phyloP scores from a whole-genome alignment of 768 basidiomycete genomes.

The Boletus eberwhitei region DNA sequence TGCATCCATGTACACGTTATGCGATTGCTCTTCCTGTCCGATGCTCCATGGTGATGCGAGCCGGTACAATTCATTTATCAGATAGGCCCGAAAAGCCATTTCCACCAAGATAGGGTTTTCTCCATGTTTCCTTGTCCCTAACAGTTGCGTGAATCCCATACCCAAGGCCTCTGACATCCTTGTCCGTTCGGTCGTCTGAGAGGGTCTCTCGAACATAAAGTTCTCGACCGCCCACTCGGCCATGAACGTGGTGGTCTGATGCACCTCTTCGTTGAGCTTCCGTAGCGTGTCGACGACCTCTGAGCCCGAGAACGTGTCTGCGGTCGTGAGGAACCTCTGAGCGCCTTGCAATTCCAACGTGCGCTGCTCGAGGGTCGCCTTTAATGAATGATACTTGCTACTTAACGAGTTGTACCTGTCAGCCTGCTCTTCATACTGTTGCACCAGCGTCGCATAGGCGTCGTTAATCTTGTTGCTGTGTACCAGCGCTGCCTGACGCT shows the following conservation, averaged over 20 bases:
- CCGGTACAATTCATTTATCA: constrained; percentile 20
- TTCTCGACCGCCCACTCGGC: constrained; percentile 43
- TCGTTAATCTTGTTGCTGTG: constrained; percentile 9
- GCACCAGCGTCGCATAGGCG: constrained; percentile 17
- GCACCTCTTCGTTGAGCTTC: constrained; percentile 32
- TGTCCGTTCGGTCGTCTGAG: constrained; percentile 8
- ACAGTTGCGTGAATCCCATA: constrained; percentile 14
- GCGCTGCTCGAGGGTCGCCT: constrained; percentile 34
- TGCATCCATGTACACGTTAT: constrained; percentile 14
- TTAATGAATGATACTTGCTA: constrained; percentile 12
- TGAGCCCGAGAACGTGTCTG: constrained; percentile 39
- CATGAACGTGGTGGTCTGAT: constrained; percentile 41
- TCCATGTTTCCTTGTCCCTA: constrained; percentile 19
- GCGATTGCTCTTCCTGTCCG: constrained; percentile 16
- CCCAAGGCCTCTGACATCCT: constrained; percentile 13
- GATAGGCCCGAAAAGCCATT: constrained; percentile 29
- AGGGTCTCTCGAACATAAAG: constrained; percentile 24
- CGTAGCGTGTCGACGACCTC: constrained; percentile 44
- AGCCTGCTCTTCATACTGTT: constrained; percentile 9
- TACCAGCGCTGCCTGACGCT: constrained; percentile 1
- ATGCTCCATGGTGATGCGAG: constrained; percentile 23
- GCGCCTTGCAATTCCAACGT: constrained; percentile 40
- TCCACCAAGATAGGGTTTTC: constrained; percentile 31
- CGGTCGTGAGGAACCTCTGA: constrained; percentile 29
- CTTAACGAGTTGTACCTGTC: constrained; percentile 11